A percentile compares a stretch with the other conserved stretches of the same genome.
These are phyloP conservation scores for Globisporangium iwayamae DNA, from an alignment of 352 stramenopile genomes.

Conservation along the genomic window DNA sequence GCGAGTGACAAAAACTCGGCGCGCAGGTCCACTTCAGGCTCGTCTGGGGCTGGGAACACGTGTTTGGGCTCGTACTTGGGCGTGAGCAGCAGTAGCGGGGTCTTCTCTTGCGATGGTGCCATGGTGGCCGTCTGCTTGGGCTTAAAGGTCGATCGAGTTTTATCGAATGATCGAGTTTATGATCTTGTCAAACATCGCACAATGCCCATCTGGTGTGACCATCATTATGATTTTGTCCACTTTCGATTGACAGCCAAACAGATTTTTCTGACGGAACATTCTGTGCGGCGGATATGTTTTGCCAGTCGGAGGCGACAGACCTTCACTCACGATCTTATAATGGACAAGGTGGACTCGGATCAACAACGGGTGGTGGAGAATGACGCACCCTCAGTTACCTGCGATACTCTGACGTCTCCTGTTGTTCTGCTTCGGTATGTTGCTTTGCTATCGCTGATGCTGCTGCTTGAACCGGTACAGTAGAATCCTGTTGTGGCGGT, in stretches of 20 bases:
- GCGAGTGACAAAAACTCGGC: slow-evolving; percentile 50
- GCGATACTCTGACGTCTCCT: background rate
- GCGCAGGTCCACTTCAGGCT: slow-evolving; percentile 45
- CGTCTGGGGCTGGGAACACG: slow-evolving; percentile 2
- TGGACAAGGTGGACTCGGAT: no score
- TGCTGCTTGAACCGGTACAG: slow-evolving; percentile 13
- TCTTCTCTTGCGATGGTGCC: slow-evolving; percentile 12
- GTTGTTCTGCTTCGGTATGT: no score
- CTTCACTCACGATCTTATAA: background rate
- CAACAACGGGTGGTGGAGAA: background rate
- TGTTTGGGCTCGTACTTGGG: background rate
- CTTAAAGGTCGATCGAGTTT: no score
- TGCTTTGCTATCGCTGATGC: background rate
- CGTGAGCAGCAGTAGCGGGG: slow-evolving; percentile 5
- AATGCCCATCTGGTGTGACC: background rate
- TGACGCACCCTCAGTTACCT: background rate
- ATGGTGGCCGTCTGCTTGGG: background rate
- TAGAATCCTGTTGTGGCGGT: slow-evolving; percentile 11
- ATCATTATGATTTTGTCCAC: background rate
- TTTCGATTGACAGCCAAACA: background rate
- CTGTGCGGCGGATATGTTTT: background rate
- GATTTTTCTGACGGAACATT: background rate
- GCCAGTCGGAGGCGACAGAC: background rate
- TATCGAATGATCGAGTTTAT: background rate
- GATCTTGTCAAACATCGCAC: background rate